A percentile compares a stretch with the other conserved stretches of the same genome.
phyloP scores from a whole-genome alignment of 768 basidiomycete species.

The Pilatotrama ljubarskyi region DNA sequence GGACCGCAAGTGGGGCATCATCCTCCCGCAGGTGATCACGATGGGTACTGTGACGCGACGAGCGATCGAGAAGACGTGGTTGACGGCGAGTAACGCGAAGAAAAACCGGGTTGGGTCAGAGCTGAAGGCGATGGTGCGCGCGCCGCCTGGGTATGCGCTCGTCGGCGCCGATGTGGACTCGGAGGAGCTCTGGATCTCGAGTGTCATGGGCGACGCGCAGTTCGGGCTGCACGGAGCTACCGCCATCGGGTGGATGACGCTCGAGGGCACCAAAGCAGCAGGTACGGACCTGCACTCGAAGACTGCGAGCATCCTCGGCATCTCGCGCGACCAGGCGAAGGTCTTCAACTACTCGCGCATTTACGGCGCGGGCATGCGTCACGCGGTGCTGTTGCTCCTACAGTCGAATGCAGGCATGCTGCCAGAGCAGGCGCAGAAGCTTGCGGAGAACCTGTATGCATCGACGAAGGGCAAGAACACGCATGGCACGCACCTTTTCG shows the following conservation, averaged over 20 bases:
- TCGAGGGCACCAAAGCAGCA: constrained; percentile 93
- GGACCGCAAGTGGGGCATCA: constrained; percentile 77
- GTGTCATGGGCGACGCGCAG: constrained; percentile 97
- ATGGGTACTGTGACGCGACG: constrained; percentile 99
- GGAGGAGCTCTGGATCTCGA: constrained; percentile 98
- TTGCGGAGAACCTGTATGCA: constrained; percentile 84
- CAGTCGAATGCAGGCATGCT: constrained; percentile 83
- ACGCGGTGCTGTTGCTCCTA: constrained; percentile 83
- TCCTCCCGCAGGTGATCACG: constrained; percentile 92
- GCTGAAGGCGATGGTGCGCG: constrained; percentile 96
- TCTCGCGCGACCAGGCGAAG: constrained; percentile 93
- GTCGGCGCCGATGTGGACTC: constrained; percentile 99
- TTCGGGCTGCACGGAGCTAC: constrained; percentile 96
- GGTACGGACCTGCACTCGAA: constrained; percentile 98
- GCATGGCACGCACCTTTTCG: constrained; percentile 70
- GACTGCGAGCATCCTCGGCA: constrained; percentile 89
- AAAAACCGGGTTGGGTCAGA: constrained; percentile 97
- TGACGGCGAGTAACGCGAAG: constrained; percentile 98
- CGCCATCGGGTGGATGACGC: constrained; percentile 98
- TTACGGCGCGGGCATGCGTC: constrained; percentile 97
- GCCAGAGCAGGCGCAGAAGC: constrained; percentile 72
- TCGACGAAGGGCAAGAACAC: constrained; percentile 94
- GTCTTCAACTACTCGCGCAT: constrained; percentile 99
- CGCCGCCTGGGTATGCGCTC: constrained; percentile 89
- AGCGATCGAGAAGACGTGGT: constrained; percentile 97